Base-by-base conservation (phyloP, 331 rosid genomes). In the Stylosanthes scabra region DNA sequence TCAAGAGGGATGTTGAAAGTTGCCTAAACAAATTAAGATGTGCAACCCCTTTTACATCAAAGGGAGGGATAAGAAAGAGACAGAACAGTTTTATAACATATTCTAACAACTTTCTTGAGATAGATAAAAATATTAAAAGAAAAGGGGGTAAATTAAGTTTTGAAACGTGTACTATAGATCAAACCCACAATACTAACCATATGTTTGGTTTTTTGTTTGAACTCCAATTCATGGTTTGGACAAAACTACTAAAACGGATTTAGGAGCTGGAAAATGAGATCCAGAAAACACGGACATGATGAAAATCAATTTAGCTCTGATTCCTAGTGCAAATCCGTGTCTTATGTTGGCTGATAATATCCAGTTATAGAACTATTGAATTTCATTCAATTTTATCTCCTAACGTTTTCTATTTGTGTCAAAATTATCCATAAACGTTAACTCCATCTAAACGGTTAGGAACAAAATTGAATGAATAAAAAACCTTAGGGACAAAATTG, bases 11-110 rank as follows among this genome's bases (percentile, higher is more conserved):
- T 6, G 20, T 29, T 20, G 41, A 62, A 65, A 31, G 52, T 29
- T 39, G 51, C 51, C 50, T 59, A 67, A 60, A 63, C 45, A 58
- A 34, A 76, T 10, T 52, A 59, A 55, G 66, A 66, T 51, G 13
- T 51, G 63, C 60, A 60, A 14, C 42, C 56, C 62, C 40, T 77
- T 77, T 41, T 61, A 65, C 47, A 59, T 40, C 12, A 49, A 70
- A 20, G 8, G 74, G 54, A 63, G 63, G 71, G 40, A 39, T 37
- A 41, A 15, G 20, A 70, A 55, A 37, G 76, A 25, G 44, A 50
- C 25, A 40, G 2, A 75, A 52, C 60, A 34, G 9, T 37, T 9
- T 59, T 64, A n/a, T 15, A 16, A 63, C 4, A 61, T 54, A 68
- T 74, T 63, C 54, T 12, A 64, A 64, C 74, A 40, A 64, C 55